A percentile compares a stretch with the other conserved stretches of the same genome.
Evolutionary conservation across 768 basidiomycete genomes (phyloP).

Genomic region (Tubosaeta sp.): DNA sequence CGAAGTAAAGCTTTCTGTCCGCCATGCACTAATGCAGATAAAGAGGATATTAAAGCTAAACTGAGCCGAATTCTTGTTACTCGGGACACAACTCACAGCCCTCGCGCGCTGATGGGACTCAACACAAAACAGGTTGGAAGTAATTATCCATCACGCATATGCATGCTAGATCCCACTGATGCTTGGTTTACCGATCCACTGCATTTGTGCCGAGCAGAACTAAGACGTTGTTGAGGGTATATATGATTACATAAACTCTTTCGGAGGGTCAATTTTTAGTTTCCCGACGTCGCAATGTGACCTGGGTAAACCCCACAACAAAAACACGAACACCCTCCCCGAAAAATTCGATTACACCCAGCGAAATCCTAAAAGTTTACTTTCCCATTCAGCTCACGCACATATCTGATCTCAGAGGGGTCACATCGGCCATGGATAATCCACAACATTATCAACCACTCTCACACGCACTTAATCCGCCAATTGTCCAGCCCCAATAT

Average conservation of each 20-base stretch:
- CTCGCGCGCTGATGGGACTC: too few relatives aligned
- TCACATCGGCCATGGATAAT: constrained; percentile 45
- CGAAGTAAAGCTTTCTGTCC: background rate
- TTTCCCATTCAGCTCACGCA: constrained; percentile 16
- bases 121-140: background rate
- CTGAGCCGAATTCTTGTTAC: background rate
- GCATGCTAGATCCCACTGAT: too few relatives aligned
- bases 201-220: too few relatives aligned
- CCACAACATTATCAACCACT: constrained; percentile 79
- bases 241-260: constrained; percentile 18
- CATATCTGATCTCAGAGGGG: constrained; percentile 20
- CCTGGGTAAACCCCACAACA: constrained; percentile 25
- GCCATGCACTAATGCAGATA: background rate
- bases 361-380: constrained; percentile 25
- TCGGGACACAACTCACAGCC: too few relatives aligned
- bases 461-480: constrained; percentile 72
- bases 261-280: constrained; percentile 21
- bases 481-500: constrained; percentile 32
- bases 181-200: too few relatives aligned
- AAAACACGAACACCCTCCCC: constrained; percentile 25
- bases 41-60: background rate
- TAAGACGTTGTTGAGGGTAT: too few relatives aligned
- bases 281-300: constrained; percentile 25
- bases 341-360: constrained; percentile 30
- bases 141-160: background rate